Evolutionary conservation across 768 basidiomycete genomes (phyloP).

Genomic region (Suillus spraguei): DNA sequence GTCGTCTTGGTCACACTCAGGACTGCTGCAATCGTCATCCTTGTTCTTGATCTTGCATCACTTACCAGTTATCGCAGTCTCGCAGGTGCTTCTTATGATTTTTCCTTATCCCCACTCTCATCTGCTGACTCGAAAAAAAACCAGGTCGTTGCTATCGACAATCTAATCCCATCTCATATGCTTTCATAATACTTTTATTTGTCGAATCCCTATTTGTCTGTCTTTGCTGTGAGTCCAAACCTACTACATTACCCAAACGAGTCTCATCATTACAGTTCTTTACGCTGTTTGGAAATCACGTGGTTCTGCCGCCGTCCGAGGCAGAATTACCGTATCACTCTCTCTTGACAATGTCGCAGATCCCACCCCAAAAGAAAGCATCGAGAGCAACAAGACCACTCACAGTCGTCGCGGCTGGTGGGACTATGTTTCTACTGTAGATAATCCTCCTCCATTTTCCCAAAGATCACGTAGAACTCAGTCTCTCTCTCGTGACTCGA

Average conservation of each 20-base stretch:
- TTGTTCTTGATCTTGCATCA: constrained; percentile 43
- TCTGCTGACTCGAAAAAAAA: constrained; percentile 21
- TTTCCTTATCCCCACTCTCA: not conserved
- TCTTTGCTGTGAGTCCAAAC: constrained; percentile 52
- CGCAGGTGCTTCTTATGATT: constrained; percentile 40
- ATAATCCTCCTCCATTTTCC: constrained; percentile 8
- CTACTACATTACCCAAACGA: not conserved
- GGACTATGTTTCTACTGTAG: constrained; percentile 48
- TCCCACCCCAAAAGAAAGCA: constrained; percentile 13
- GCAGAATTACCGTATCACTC: constrained; percentile 55
- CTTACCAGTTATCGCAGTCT: constrained; percentile 45
- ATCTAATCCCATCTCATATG: constrained; percentile 34
- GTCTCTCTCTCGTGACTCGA: constrained; percentile 14
- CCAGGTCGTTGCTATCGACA: constrained; percentile 48
- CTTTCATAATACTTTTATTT: constrained; percentile 51
- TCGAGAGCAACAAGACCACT: constrained; percentile 6
- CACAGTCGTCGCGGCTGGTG: constrained; percentile 50
- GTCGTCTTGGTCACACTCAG: constrained; percentile 45
- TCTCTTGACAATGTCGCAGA: constrained; percentile 44
- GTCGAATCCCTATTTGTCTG: constrained; percentile 60
- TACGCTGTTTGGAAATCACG: constrained; percentile 59
- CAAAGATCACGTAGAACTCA: constrained; percentile 5
- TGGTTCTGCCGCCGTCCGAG: constrained; percentile 50
- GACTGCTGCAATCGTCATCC: constrained; percentile 41
- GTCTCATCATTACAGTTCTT: constrained; percentile 41